A percentile compares a stretch with the other conserved stretches of the same genome.
These are phyloP conservation scores for Triticum turgidum DNA, from an alignment of 176 grass and related monocot genomes.

Conservation along the genomic window DNA sequence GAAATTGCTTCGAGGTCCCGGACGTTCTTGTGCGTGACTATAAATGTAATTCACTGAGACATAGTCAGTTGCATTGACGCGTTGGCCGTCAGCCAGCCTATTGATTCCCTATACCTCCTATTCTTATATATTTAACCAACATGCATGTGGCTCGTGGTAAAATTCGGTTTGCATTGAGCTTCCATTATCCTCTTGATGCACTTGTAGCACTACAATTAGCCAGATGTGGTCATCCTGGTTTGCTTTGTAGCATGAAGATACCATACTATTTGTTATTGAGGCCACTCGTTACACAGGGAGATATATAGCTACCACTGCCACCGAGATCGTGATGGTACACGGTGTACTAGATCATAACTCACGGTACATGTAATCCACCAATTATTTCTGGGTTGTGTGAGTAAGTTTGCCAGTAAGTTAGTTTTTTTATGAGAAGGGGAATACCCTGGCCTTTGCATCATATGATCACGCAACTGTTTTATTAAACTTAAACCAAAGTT, in stretches of 20 bases:
- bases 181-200: not conserved
- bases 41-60: not conserved
- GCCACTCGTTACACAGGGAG: too few relatives aligned
- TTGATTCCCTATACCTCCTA: not conserved
- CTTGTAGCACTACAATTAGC: not conserved
- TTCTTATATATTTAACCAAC: not conserved
- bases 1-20: too few relatives aligned
- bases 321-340: not conserved
- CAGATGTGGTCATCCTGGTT: not conserved
- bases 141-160: not conserved
- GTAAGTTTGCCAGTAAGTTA: not conserved
- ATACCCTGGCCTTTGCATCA: not conserved
- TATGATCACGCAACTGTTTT: too few relatives aligned
- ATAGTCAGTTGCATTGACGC: too few relatives aligned
- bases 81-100: not conserved
- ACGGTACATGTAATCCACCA: not conserved
- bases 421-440: not conserved
- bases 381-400: not conserved
- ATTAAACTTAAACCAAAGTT: too few relatives aligned
- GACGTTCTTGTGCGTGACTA: not conserved
- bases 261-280: not conserved
- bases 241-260: not conserved
- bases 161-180: not conserved
- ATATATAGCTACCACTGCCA: not conserved
- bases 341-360: not conserved